Percentiles rank a stretch among this genome's conserved stretches.
These are phyloP conservation scores for Arabidopsis arenosa DNA, from an alignment of 345 rosid genomes.

Conservation along the genomic window DNA sequence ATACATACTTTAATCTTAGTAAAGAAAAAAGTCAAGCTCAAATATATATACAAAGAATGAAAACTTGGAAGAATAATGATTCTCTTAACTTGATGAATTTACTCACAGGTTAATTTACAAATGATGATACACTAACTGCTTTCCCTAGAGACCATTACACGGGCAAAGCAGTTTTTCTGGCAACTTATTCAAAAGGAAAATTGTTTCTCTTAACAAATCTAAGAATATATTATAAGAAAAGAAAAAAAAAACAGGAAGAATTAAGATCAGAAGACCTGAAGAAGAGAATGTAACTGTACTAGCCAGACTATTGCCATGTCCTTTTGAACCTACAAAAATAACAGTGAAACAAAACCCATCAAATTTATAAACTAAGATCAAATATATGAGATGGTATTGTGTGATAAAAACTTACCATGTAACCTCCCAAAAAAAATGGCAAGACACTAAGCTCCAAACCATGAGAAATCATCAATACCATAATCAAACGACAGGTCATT, in stretches of 20 bases:
- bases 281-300: conserved; percentile 36
- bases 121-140: conserved; percentile 33
- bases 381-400: conserved; percentile 18
- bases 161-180: conserved; percentile 10
- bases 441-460: conserved; percentile 44
- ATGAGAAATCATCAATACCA: conserved; percentile 25
- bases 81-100: conserved; percentile 34
- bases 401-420: conserved; percentile 41
- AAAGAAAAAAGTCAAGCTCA: background rate
- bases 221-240: background rate
- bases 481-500: conserved; percentile 49
- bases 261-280: conserved; percentile 4
- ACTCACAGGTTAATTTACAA: conserved; percentile 44
- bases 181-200: conserved; percentile 35
- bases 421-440: conserved; percentile 31
- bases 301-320: conserved; percentile 41
- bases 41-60: background rate
- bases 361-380: background rate
- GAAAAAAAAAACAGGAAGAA: background rate
- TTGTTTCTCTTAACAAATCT: conserved; percentile 37
- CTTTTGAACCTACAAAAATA: conserved; percentile 35
- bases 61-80: conserved; percentile 1
- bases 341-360: background rate
- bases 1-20: background rate
- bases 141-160: conserved; percentile 36